Evolutionary conservation across 2,329 filamentous ascomycete genomes (phyloP), one percentile per base, ranked within the genome.

Genomic region (Thielaviopsis euricoi): DNA sequence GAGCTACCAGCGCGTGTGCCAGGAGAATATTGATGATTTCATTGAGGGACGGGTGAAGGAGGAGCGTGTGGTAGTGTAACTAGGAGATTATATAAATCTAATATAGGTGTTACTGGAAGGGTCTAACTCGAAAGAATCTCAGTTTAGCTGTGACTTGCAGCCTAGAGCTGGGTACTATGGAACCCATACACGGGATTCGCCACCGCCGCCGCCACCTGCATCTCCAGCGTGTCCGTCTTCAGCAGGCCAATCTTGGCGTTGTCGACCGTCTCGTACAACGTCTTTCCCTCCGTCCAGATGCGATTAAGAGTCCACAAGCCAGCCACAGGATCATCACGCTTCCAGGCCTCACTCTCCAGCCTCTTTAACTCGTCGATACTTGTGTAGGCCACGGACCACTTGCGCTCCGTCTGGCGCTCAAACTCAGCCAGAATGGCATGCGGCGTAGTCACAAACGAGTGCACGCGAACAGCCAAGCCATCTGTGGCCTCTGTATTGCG

Each of bases 361-460:
- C 2, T 33, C 29, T 10, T 6, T 10, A 33, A 10, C 7, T 33
- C 29, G 29, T 33, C 29, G 29, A 33, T 6, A 10, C 29, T 33
- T 10, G 29, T 33, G 29, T 33, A 33, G 7, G 3, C 7, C 4
- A 33, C 29, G 7, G 29, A 2, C 29, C 29, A 33, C 29, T 33
- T 33, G 2, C 29, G 9, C 29, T 33, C 29, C 3, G 29, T 33
- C 29, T 33, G 29, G 29, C 29, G 49, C 19, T 51, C 49, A 22
- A 51, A 51, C 49, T 51, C 83, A n/a, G 73, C 73, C 21, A 86
- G 66, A 21, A 87, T 81, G 25, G 80, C 70, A 9, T 78, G 74
- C 0, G 82, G 78, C 0, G 81, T 86, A 1, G 78, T 76, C 0
- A 83, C 82, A 62, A 87, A 89, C 0, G 84, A 87, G 64, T 87